Base-by-base conservation (phyloP, 192 early-diverging fungal genomes). In the Rhizoclosmatium globosum region DNA sequence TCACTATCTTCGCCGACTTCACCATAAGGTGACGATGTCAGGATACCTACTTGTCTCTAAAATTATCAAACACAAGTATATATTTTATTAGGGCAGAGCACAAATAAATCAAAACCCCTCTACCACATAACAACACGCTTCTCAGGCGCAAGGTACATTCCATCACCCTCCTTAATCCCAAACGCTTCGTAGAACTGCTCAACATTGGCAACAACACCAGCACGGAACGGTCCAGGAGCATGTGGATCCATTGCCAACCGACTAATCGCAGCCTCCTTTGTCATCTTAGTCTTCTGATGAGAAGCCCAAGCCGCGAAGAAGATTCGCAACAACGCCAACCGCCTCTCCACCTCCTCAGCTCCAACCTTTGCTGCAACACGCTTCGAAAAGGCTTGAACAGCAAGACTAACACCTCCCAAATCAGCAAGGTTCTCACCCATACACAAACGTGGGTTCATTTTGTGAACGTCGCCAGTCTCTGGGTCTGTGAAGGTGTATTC, bases 391-490 rank as follows among this genome's bases (percentile, higher is more conserved):
- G 60, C 71, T 53, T 74, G 71, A 2, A 58, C 4, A 19, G 39
- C 39, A 39, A 74, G 45, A 74, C 71, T 74, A 38, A 84, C 50
- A 53, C 83, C 80, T 7, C 83, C 80, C 53, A 84, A 59, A 74
- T 84, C 83, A 23, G 80, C 83, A 71, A 79, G 76, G 65, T 84
- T 84, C 62, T 84, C 83, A 41, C 83, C 83, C 47, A 75, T 59
- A 4, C 70, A 68, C 57, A 74, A 53, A 17, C 60, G 17, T n/a
- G 57, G 58, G 58, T 74, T 59, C 71, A 62, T 43, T 4, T 3
- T 3, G 71, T 74, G 71, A 31, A 62, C 43, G 39, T 74, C 74
- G 23, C 83, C 83, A 46, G 76, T 76, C 3, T 53, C 17, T 13
- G 17, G 13, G 3, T 74, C 71, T 3, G 43, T 17, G 58, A 82